phyloP scores from a whole-genome alignment of 2,329 filamentous ascomycete genomes.

The Penicillium sp. region DNA sequence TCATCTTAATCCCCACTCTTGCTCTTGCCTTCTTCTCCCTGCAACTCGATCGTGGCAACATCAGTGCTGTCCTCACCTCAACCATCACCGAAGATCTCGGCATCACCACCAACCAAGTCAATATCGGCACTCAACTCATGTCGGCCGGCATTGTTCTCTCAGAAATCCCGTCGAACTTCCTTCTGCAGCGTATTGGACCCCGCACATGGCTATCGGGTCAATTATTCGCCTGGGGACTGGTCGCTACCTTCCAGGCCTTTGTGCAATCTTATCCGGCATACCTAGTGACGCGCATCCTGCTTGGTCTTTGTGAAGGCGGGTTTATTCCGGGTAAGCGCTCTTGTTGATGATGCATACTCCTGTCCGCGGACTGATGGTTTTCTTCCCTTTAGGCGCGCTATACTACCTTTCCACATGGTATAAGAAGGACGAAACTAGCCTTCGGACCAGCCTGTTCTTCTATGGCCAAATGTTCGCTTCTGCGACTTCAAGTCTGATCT shows the following conservation, averaged over 20 bases:
- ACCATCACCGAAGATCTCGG: constrained; percentile 53
- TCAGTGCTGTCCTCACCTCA: constrained; percentile 54
- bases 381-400: constrained; percentile 29
- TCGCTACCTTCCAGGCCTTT: constrained; percentile 58
- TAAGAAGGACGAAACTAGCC: constrained; percentile 52
- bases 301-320: constrained; percentile 56
- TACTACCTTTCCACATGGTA: constrained; percentile 57
- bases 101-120: constrained; percentile 55
- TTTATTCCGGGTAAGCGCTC: constrained; percentile 53
- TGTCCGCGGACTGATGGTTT: constrained; percentile 1
- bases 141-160: constrained; percentile 52
- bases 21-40: constrained; percentile 31
- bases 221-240: constrained; percentile 54
- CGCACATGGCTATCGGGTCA: constrained; percentile 57
- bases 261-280: constrained; percentile 49
- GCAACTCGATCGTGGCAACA: constrained; percentile 42
- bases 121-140: constrained; percentile 55
- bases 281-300: constrained; percentile 52
- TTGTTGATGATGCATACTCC: not conserved
- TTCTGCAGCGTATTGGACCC: constrained; percentile 54
- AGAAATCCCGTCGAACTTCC: constrained; percentile 54
- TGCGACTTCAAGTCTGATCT: constrained; percentile 41
- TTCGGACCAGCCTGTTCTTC: constrained; percentile 57
- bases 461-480: constrained; percentile 57
- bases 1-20: constrained; percentile 31